Evolutionary conservation across 108 stramenopile genomes (phyloP).

Genomic region (Cyclotella sp.): DNA sequence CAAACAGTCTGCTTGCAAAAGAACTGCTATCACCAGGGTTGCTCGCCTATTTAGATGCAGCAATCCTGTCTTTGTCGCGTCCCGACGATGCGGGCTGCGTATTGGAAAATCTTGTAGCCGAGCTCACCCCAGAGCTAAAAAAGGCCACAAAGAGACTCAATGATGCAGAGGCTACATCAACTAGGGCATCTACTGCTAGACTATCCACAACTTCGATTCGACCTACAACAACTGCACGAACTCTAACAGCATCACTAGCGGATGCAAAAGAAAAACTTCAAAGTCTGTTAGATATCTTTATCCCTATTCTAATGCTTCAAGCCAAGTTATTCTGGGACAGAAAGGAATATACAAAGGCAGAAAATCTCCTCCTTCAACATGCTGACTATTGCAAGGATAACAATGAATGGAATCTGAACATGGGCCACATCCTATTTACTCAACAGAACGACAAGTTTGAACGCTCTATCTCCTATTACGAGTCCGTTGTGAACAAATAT

Average conservation of each 20-base stretch:
- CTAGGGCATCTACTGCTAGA: background rate
- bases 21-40: conserved; percentile 73
- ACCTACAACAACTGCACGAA: conserved; percentile 20
- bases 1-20: conserved; percentile 76
- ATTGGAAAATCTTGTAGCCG: conserved; percentile 56
- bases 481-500: conserved; percentile 60
- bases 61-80: conserved; percentile 71
- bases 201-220: conserved; percentile 23
- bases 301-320: conserved; percentile 79
- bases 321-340: conserved; percentile 89
- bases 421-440: conserved; percentile 89
- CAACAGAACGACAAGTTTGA: conserved; percentile 73
- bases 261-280: conserved; percentile 67
- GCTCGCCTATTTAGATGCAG: conserved; percentile 83
- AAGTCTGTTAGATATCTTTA: conserved; percentile 69
- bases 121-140: conserved; percentile 53
- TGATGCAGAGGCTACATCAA: conserved; percentile 18
- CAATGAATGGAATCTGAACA: conserved; percentile 82
- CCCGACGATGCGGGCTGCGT: conserved; percentile 78
- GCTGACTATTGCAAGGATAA: conserved; percentile 84
- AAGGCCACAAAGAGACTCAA: conserved; percentile 19
- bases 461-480: conserved; percentile 87
- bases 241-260: background rate
- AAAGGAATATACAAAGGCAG: conserved; percentile 82
- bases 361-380: conserved; percentile 75